Evolutionary conservation across 192 early-diverging fungal genomes (phyloP).

Genomic region (Coemansia sp.): DNA sequence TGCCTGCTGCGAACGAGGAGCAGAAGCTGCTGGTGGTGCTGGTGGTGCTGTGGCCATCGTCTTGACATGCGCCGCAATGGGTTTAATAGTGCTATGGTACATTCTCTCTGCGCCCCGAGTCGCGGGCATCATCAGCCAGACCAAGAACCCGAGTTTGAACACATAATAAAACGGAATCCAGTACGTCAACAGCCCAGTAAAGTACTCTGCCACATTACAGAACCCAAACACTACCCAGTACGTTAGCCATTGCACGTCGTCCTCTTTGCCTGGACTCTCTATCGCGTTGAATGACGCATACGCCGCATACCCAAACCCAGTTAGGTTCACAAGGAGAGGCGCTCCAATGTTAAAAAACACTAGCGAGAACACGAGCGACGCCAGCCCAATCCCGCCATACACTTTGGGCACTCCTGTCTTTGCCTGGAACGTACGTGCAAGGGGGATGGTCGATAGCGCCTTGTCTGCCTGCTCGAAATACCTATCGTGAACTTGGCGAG

Average conservation of each 20-base stretch:
- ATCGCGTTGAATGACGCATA: conserved; percentile 92
- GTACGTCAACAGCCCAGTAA: conserved; percentile 82
- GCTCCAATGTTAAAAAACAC: conserved; percentile 90
- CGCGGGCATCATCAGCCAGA: conserved; percentile 80
- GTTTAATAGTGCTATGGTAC: conserved; percentile 71
- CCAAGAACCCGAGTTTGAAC: conserved; percentile 84
- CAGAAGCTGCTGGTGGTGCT: background rate
- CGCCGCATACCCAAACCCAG: conserved; percentile 92
- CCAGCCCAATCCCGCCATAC: conserved; percentile 70
- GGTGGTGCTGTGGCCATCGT: background rate
- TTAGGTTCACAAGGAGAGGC: conserved; percentile 73
- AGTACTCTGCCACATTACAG: conserved; percentile 84
- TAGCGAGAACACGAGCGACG: conserved; percentile 61
- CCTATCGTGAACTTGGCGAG: conserved; percentile 38
- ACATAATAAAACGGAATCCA: conserved; percentile 96
- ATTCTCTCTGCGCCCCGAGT: conserved; percentile 76
- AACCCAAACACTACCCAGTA: conserved; percentile 93
- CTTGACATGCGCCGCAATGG: conserved; percentile 58
- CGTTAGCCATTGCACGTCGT: conserved; percentile 87
- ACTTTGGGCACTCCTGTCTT: conserved; percentile 85
- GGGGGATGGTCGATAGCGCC: conserved; percentile 66
- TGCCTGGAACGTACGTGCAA: conserved; percentile 66
- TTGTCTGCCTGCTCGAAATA: conserved; percentile 58
- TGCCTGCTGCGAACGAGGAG: background rate
- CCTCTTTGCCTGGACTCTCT: conserved; percentile 70